Conservation (phyloP, 805 yeast species). For the Tetrapisispora phaffii region DNA sequence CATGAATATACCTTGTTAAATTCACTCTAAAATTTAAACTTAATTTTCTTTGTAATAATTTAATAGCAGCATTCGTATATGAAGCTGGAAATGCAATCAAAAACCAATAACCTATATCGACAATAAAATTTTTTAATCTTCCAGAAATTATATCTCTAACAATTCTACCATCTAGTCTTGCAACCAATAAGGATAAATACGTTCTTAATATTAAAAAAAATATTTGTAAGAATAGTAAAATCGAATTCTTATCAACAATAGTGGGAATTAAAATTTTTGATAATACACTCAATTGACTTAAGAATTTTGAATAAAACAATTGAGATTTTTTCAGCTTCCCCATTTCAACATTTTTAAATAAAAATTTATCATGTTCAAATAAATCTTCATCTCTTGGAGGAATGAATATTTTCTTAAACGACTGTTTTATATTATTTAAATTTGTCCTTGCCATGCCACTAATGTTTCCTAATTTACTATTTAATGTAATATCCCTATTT, state of each 20-base stretch:
- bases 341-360: slow-evolving; percentile 23
- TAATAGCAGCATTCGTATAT: slow-evolving; percentile 83
- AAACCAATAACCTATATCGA: slow-evolving; percentile 80
- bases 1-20: slow-evolving; percentile 78
- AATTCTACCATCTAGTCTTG: slow-evolving; percentile 84
- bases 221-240: slow-evolving; percentile 59
- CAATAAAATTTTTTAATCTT: slow-evolving; percentile 58
- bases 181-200: slow-evolving; percentile 75
- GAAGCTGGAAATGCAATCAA: slow-evolving; percentile 87
- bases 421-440: slow-evolving; percentile 1
- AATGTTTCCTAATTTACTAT: not conserved
- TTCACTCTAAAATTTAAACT: slow-evolving; percentile 79
- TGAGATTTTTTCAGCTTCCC: slow-evolving; percentile 13
- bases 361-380: slow-evolving; percentile 26
- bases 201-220: slow-evolving; percentile 71
- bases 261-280: slow-evolving; percentile 80
- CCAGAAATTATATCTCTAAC: slow-evolving; percentile 83
- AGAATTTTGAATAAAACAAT: slow-evolving; percentile 49
- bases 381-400: slow-evolving; percentile 25
- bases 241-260: slow-evolving; percentile 54
- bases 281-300: slow-evolving; percentile 63
- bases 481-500: not conserved
- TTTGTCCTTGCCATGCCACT: not conserved
- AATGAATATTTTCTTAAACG: slow-evolving; percentile 21
- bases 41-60: slow-evolving; percentile 63